Percentiles rank a stretch among this genome's conserved stretches.
These are phyloP conservation scores for Talaromyces sp. DNA, from an alignment of 2,329 filamentous ascomycete species.

Conservation along the genomic window DNA sequence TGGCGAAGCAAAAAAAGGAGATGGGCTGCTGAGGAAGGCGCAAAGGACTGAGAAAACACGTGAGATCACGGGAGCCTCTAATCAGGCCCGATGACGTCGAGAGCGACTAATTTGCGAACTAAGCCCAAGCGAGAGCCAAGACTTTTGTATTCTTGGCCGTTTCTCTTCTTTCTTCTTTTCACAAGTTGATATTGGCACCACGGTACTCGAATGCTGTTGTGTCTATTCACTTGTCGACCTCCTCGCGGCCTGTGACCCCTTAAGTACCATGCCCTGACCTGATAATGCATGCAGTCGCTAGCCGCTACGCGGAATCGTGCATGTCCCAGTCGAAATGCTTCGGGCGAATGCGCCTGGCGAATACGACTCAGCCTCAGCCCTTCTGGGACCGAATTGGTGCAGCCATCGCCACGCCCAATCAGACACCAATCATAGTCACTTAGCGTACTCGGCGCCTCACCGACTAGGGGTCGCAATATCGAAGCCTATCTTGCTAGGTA, in stretches of 20 bases:
- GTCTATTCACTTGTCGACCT: not conserved
- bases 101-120: not conserved
- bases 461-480: not conserved
- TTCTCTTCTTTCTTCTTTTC: not conserved
- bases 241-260: not conserved
- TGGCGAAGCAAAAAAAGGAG: not conserved
- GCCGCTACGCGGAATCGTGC: not conserved
- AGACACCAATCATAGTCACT: not conserved
- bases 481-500: not conserved
- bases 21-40: not conserved
- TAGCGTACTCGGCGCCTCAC: not conserved
- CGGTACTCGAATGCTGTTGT: no score
- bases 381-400: not conserved
- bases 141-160: not conserved
- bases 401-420: not conserved
- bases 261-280: no score
- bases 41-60: not conserved
- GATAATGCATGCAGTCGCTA: not conserved
- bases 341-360: not conserved
- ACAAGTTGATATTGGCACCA: not conserved
- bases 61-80: conserved; percentile 5
- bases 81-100: conserved; percentile 5
- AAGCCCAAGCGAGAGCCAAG: not conserved
- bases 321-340: not conserved
- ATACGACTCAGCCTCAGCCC: not conserved